These are phyloP conservation scores for Pyrenula aspistea DNA, from an alignment of 495 filamentous ascomycete species.

Conservation along the genomic window DNA sequence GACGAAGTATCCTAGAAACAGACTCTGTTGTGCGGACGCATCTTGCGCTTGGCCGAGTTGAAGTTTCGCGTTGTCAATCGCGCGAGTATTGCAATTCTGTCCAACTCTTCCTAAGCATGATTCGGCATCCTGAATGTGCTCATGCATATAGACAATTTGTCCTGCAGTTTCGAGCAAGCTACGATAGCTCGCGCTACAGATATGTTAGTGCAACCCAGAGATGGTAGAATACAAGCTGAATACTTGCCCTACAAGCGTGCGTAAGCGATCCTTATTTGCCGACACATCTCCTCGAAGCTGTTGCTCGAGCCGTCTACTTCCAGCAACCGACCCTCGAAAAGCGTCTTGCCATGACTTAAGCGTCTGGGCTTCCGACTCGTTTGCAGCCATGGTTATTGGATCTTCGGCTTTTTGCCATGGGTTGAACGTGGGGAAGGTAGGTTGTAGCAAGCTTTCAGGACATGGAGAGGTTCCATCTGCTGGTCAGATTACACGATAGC, in stretches of 20 bases:
- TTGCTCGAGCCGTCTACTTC: constrained; percentile 49
- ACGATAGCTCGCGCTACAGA: constrained; percentile 65
- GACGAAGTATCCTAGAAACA: constrained; percentile 2
- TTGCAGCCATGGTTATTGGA: constrained; percentile 35
- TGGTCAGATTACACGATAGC: no score
- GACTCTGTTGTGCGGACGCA: constrained; percentile 32
- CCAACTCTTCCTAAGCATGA: constrained; percentile 58
- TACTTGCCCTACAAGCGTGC: constrained; percentile 74
- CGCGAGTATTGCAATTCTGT: constrained; percentile 59
- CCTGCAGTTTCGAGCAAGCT: constrained; percentile 89
- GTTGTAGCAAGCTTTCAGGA: no score
- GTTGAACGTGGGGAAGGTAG: no score
- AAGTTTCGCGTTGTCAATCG: constrained; percentile 53
- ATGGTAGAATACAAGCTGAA: background rate
- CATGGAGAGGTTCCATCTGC: no score
- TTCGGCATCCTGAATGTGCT: constrained; percentile 63
- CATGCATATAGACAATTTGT: constrained; percentile 79
- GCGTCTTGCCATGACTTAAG: constrained; percentile 56
- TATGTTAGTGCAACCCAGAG: constrained; percentile 4
- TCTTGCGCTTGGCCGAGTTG: constrained; percentile 50
- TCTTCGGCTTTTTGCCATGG: background rate
- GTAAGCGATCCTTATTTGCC: constrained; percentile 77
- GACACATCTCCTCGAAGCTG: constrained; percentile 54
- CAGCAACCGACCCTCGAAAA: constrained; percentile 53
- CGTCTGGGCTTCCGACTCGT: constrained; percentile 44